Base-by-base conservation (phyloP, 2,329 filamentous ascomycete genomes). In the Incumbomyces delicatus region DNA sequence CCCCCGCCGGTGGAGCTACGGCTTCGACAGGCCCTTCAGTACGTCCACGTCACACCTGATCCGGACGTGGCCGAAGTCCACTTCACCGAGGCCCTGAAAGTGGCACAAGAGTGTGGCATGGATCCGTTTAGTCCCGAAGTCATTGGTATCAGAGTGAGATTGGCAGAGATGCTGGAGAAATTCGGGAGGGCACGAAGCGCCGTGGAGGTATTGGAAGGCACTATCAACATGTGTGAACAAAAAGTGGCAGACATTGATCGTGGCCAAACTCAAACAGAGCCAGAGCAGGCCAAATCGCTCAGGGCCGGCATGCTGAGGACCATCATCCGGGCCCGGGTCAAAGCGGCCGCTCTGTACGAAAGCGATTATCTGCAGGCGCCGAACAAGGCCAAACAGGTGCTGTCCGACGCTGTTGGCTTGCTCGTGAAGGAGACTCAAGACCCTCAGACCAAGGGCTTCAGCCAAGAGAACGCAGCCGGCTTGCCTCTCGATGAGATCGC, bases 101-200 rank as follows among this genome's bases (percentile, higher is more conserved):
- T 83, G 43, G 87, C 87, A 48, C 70, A 80, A 41, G 80, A 87
- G 58, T 61, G 84, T 42, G 80, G 81, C 0, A 78, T 98, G 69
- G 87, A 96, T 60, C 87, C 86, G 0, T 94, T 89, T 62, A 89
- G 85, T 3, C 85, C 95, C 57, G 89, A 95, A 62, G 82, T 95
- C 30, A 74, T 95, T 56, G 92, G 92, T 7, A 81, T 96, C 44
- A 87, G 88, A 60, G 81, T 96, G 42, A 81, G 89, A 61, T 73
- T 94, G 7, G 81, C 87, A 1, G 75, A 76, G 8, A 80, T 94
- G 73, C 74, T 95, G 52, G 87, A 95, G 65, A 82, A 83, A 59
- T 77, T 86, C 13, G 75, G 81, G 29, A 78, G 83, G 57, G 81
- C 81, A 59, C 72, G 77, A 17, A 77, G 81, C 48, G 80, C 88